phyloP scores from a whole-genome alignment of 1,284 basidiomycete genomes.

The Sanghuangporus baumii region DNA sequence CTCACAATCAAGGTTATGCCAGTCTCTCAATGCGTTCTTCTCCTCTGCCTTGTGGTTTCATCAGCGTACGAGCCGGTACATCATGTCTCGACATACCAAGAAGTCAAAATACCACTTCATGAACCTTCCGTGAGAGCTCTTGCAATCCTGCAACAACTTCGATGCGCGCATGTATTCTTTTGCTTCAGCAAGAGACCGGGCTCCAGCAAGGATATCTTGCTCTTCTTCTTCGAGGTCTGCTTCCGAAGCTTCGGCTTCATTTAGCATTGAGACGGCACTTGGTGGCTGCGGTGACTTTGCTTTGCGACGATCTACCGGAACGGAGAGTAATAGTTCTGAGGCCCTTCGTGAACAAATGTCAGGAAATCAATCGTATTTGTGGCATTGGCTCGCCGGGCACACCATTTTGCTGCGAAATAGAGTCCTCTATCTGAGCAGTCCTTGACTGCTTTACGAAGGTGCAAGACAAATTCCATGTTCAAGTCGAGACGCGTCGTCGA shows the following conservation, averaged over 20 bases:
- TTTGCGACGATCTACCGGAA: slow-evolving; percentile 38
- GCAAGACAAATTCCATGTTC: slow-evolving; percentile 12
- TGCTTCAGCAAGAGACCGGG: slow-evolving; percentile 71
- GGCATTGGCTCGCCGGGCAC: slow-evolving; percentile 22
- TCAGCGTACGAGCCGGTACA: background rate
- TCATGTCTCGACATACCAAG: slow-evolving; percentile 55
- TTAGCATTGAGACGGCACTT: slow-evolving; percentile 23
- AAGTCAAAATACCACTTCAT: slow-evolving; percentile 79
- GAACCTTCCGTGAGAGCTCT: slow-evolving; percentile 71
- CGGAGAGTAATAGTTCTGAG: slow-evolving; percentile 63
- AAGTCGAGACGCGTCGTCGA: background rate
- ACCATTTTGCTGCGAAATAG: slow-evolving; percentile 69
- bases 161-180: slow-evolving; percentile 79
- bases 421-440: slow-evolving; percentile 54
- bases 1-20: slow-evolving; percentile 71
- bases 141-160: slow-evolving; percentile 56
- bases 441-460: slow-evolving; percentile 23
- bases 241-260: slow-evolving; percentile 30
- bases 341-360: slow-evolving; percentile 42
- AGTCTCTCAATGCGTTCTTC: slow-evolving; percentile 60
- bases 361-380: background rate
- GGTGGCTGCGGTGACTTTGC: slow-evolving; percentile 19
- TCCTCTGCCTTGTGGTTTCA: slow-evolving; percentile 47
- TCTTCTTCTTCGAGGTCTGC: slow-evolving; percentile 54
- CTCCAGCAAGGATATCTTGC: slow-evolving; percentile 63